These are phyloP conservation scores for Camelina sativa DNA, from an alignment of 345 rosid species.

Conservation along the genomic window DNA sequence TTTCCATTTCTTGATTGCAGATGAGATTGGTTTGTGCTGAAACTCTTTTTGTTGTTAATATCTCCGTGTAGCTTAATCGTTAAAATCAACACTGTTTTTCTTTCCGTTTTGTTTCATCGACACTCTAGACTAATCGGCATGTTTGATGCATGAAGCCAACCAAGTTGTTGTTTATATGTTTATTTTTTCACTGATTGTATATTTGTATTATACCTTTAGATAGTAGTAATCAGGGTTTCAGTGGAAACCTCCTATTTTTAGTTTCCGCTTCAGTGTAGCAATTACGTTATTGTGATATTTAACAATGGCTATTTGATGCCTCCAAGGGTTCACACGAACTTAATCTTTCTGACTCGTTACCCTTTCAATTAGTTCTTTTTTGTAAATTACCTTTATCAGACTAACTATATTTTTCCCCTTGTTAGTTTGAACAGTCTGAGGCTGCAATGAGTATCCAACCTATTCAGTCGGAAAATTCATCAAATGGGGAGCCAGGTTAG, in stretches of 20 bases:
- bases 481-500: slow-evolving; percentile 74
- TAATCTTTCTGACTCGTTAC: neutral
- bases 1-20: slow-evolving; percentile 8
- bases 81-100: neutral
- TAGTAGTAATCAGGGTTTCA: neutral
- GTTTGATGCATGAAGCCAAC: slow-evolving; percentile 23
- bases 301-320: slow-evolving; percentile 10
- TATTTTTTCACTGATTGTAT: slow-evolving; percentile 11
- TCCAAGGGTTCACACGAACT: slow-evolving; percentile 5
- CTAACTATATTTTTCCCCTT: neutral
- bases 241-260: neutral
- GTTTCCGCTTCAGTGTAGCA: slow-evolving; percentile 10
- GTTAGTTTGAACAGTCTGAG: slow-evolving; percentile 34
- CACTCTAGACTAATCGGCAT: slow-evolving; percentile 9
- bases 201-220: neutral
- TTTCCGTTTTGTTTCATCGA: neutral
- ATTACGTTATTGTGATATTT: slow-evolving; percentile 11
- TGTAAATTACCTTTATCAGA: neutral
- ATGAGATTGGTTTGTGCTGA: neutral
- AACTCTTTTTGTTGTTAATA: neutral
- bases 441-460: slow-evolving; percentile 61
- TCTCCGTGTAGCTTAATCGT: neutral
- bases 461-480: slow-evolving; percentile 54
- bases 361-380: neutral
- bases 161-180: slow-evolving; percentile 11